Base-by-base conservation (phyloP, 371 early-diverging fungal species). In the Mucor racemosus region DNA sequence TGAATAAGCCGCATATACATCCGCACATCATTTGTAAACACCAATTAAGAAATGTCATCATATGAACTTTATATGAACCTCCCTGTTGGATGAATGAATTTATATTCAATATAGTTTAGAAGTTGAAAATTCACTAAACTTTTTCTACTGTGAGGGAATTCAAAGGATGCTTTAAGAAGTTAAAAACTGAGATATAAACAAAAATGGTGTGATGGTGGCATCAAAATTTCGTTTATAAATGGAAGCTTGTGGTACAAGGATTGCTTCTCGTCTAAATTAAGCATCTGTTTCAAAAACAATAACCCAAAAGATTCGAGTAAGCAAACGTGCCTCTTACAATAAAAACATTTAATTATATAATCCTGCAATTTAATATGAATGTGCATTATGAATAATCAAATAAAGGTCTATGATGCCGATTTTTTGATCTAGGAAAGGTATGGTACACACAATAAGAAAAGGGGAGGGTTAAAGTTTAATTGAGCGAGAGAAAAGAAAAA, bases 121-220 rank as follows among this genome's bases (percentile, higher is more conserved):
- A n/a, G n/a, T n/a, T n/a, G n/a, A n/a, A n/a, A n/a, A n/a, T n/a
- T n/a, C n/a, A n/a, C n/a, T n/a, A n/a, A n/a, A n/a, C n/a, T n/a
- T n/a, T n/a, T n/a, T n/a, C n/a, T n/a, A n/a, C n/a, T n/a, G 46
- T 46, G 46, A 46, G 46, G 21, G 46, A 19, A 46, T 8, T 4
- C 19, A 46, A 26, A 26, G 3, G 3, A 26, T 26, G 38, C 4
- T 31, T 21, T 14, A 21, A 31, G 13, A 21, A 53, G 4, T 4
- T 53, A 4, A 53, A 26, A 50, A 50, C 26, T 26, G 50, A 50
- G 50, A 21, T 50, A 13, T 50, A 50, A 17, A 50, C 50, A 50
- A 31, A 13, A 31, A 53, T 53, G 53, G 53, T 46, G 53, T 53
- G 53, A 53, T 53, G 53, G 53, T 53, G 53, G 53, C 53, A 53